These are phyloP conservation scores for Paramarasmius palmivorus DNA, from an alignment of 1,284 basidiomycete genomes.

Conservation along the genomic window DNA sequence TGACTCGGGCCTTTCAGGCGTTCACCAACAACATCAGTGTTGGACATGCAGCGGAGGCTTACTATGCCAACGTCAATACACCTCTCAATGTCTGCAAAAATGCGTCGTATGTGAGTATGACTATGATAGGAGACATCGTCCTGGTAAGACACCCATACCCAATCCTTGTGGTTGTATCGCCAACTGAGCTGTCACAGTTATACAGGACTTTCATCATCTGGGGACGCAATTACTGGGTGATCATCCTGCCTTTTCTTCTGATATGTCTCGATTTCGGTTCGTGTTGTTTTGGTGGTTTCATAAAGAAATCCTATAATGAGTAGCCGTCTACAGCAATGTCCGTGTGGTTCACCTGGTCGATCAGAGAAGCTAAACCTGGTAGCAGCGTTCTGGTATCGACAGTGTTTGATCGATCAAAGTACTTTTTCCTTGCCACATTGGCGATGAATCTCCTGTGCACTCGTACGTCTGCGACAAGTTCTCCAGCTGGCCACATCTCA, in stretches of 20 bases:
- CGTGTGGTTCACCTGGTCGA: conserved; percentile 17
- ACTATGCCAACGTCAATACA: conserved; percentile 1
- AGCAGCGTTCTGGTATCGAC: conserved; percentile 14
- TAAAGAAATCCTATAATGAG: neutral
- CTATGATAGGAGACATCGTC: conserved; percentile 7
- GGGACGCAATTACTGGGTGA: neutral
- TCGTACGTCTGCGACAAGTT: conserved; percentile 7
- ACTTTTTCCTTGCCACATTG: conserved; percentile 18
- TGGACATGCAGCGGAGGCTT: conserved; percentile 1
- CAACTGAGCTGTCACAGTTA: neutral
- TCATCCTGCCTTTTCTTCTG: neutral
- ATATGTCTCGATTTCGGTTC: conserved; percentile 8
- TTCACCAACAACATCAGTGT: conserved; percentile 5
- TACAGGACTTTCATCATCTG: conserved; percentile 8
- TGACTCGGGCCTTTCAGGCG: conserved; percentile 3
- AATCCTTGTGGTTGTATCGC: neutral
- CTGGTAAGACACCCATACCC: neutral
- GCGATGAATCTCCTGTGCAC: conserved; percentile 18
- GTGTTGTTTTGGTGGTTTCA: neutral
- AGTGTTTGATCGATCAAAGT: conserved; percentile 7
- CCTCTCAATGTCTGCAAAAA: neutral
- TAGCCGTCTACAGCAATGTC: conserved; percentile 10
- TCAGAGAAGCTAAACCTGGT: conserved; percentile 13
- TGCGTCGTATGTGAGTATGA: conserved; percentile 5
- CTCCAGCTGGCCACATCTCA: neutral